Percentiles rank a stretch among this genome's conserved stretches.
Conservation (phyloP, 2,329 filamentous ascomycete genomes). For the Colletotrichum sp. region DNA sequence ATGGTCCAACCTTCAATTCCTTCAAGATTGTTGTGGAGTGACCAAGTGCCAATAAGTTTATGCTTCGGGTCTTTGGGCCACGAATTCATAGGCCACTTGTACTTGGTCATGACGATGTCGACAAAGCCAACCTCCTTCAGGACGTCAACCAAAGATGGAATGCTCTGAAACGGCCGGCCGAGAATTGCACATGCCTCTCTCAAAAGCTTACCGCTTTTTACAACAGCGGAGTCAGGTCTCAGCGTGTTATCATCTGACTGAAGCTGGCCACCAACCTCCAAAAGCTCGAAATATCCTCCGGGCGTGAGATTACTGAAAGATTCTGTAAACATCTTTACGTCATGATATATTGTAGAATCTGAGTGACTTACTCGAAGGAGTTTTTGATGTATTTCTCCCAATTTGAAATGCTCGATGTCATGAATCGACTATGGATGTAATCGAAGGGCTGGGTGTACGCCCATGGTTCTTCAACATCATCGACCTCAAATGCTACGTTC, state of each 20-base stretch:
- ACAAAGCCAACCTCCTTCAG: constrained; percentile 58
- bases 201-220: constrained; percentile 35
- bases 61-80: constrained; percentile 57
- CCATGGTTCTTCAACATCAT: constrained; percentile 46
- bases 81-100: constrained; percentile 53
- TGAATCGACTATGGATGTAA: constrained; percentile 42
- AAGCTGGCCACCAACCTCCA: constrained; percentile 43
- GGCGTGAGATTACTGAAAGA: constrained; percentile 36
- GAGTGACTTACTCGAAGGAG: constrained; percentile 29
- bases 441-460: constrained; percentile 41
- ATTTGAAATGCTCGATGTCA: constrained; percentile 37
- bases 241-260: constrained; percentile 46
- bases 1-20: constrained; percentile 40
- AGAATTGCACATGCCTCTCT: constrained; percentile 32
- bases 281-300: constrained; percentile 47
- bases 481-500: constrained; percentile 53
- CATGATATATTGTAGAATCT: not conserved
- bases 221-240: constrained; percentile 22
- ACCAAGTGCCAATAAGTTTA: constrained; percentile 52
- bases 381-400: constrained; percentile 39
- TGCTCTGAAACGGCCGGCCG: constrained; percentile 32
- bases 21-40: constrained; percentile 33
- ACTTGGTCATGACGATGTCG: constrained; percentile 51
- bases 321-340: not conserved
- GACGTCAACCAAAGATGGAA: constrained; percentile 33